phyloP scores from a whole-genome alignment of 352 stramenopile genomes.

The Globisporangium echinulatum region DNA sequence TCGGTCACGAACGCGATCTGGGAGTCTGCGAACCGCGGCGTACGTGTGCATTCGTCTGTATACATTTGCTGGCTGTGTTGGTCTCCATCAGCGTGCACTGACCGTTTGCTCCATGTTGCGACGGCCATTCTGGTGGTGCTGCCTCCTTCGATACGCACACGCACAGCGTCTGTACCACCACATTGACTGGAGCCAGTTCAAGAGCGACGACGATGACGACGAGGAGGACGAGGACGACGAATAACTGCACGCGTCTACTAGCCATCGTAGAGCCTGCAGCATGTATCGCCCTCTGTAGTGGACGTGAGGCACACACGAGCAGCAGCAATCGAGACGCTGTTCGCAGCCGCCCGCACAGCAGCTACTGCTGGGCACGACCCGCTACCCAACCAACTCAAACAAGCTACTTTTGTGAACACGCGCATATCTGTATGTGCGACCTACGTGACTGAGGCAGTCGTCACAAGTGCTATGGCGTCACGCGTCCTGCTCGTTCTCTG shows the following conservation, averaged over 20 bases:
- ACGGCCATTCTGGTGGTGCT: slow-evolving; percentile 30
- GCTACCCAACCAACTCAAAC: no score
- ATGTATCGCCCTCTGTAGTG: no score
- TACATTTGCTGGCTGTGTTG: neutral
- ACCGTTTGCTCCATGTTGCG: slow-evolving; percentile 3
- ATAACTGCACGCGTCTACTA: slow-evolving; percentile 6
- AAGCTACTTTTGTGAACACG: neutral
- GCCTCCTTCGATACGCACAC: slow-evolving; percentile 3
- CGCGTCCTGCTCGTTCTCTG: neutral
- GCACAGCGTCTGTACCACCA: slow-evolving; percentile 80
- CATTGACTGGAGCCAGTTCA: slow-evolving; percentile 85
- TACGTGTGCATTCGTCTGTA: slow-evolving; percentile 21
- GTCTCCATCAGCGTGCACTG: neutral
- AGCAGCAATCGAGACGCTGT: no score
- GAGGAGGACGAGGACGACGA: slow-evolving; percentile 56
- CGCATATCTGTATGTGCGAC: neutral
- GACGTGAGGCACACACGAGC: no score
- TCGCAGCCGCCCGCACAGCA: no score
- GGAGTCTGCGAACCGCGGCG: slow-evolving; percentile 77
- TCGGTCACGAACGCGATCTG: slow-evolving; percentile 67
- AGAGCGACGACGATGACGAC: slow-evolving; percentile 70
- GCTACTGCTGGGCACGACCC: no score
- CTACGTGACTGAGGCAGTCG: neutral
- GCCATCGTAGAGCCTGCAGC: no score
- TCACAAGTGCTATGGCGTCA: no score